Conservation (phyloP, 257 asterid genomes). For the Voacanga thouarsii region DNA sequence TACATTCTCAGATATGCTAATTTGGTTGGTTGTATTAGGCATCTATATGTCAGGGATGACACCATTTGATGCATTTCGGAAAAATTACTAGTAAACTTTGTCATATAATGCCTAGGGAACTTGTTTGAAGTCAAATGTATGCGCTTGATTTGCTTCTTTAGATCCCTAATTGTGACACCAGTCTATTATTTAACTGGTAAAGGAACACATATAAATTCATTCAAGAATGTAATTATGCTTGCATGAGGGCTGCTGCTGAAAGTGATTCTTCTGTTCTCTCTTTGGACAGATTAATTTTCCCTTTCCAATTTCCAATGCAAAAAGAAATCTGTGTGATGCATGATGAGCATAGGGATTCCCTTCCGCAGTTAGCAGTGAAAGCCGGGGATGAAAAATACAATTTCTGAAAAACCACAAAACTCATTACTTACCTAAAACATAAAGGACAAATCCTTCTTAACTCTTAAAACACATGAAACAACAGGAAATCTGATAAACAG, state of each 20-base stretch:
- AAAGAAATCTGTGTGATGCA: neutral
- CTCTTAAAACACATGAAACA: neutral
- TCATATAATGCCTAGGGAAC: neutral
- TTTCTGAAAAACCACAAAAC: neutral
- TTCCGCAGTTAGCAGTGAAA: neutral
- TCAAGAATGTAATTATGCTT: neutral
- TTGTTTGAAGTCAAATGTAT: neutral
- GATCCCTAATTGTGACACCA: neutral
- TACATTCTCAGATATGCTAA: neutral
- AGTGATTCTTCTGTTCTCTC: neutral
- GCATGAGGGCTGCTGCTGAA: neutral
- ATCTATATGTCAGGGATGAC: neutral
- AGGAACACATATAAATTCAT: neutral
- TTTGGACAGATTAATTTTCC: neutral
- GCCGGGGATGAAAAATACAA: neutral
- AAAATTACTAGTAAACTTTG: neutral
- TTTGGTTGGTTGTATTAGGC: neutral
- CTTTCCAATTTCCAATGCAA: neutral
- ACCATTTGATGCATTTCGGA: neutral
- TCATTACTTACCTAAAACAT: neutral
- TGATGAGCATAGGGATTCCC: neutral
- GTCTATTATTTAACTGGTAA: neutral
- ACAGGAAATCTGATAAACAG: neutral
- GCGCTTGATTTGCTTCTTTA: neutral
- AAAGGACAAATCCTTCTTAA: neutral